Percentiles rank a stretch among this genome's conserved stretches.
Conservation (phyloP, 225 moss, liverwort and hornwort genomes). For the Neckera pumila region DNA sequence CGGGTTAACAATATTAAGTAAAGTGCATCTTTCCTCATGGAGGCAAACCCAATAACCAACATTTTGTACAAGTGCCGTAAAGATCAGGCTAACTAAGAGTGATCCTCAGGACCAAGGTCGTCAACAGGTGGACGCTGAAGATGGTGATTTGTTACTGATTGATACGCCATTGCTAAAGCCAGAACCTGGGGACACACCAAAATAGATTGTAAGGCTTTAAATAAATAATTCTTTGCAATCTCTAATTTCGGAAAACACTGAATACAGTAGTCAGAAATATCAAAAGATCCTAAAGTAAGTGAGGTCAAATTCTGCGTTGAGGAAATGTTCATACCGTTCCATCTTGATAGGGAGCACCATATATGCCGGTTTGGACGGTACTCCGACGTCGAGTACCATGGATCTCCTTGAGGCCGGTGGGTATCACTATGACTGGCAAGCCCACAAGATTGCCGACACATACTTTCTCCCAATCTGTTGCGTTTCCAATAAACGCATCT, state of each 20-base stretch:
- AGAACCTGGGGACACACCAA: conserved; percentile 31
- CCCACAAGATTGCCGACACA: conserved; percentile 42
- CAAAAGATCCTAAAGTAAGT: background rate
- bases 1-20: too few species aligned
- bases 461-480: conserved; percentile 66
- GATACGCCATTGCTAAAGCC: conserved; percentile 58
- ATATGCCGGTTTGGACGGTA: conserved; percentile 47
- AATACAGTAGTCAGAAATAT: background rate
- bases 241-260: background rate
- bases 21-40: too few species aligned
- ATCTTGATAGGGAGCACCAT: conserved; percentile 54
- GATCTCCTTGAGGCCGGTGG: conserved; percentile 46
- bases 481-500: conserved; percentile 63
- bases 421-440: conserved; percentile 37
- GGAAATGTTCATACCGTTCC: conserved; percentile 21
- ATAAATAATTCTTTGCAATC: background rate
- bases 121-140: conserved; percentile 55
- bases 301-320: background rate
- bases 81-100: too few species aligned
- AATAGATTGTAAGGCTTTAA: background rate
- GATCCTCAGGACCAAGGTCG: conserved; percentile 16
- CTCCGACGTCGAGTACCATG: conserved; percentile 21
- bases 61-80: too few species aligned
- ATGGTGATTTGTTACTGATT: conserved; percentile 44
- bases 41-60: too few species aligned